Evolutionary conservation across 2,329 filamentous ascomycete species (phyloP).

Genomic region (Raffaelea ambrosiae): DNA sequence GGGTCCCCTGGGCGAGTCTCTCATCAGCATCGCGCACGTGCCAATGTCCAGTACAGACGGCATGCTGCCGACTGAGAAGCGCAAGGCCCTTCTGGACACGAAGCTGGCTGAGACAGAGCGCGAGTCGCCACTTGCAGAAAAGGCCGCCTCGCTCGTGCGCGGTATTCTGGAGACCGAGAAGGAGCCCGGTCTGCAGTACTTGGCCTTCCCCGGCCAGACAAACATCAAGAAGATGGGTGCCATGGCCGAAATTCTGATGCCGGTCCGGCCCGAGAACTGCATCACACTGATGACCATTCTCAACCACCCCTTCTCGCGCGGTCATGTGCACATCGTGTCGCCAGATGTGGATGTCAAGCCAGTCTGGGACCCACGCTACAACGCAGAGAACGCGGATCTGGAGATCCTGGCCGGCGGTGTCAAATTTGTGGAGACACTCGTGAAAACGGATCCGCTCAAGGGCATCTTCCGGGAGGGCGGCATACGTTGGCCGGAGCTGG

Average conservation of each 20-base stretch:
- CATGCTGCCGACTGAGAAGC: neutral
- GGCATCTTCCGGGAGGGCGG: constrained; percentile 17
- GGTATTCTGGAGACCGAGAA: neutral
- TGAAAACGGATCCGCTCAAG: constrained; percentile 29
- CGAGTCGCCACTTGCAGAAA: neutral
- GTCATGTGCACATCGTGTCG: constrained; percentile 43
- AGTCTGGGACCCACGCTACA: constrained; percentile 44
- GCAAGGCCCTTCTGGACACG: neutral
- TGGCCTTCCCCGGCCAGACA: neutral
- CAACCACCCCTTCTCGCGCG: constrained; percentile 47
- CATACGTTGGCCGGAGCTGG: constrained; percentile 25
- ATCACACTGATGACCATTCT: constrained; percentile 44
- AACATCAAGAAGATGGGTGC: neutral
- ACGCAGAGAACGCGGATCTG: constrained; percentile 16
- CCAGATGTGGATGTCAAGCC: constrained; percentile 29
- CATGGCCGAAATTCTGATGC: neutral
- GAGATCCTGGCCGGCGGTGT: constrained; percentile 11
- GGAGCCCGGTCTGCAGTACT: neutral
- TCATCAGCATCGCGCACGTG: constrained; percentile 19
- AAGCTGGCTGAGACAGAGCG: neutral
- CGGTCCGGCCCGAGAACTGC: constrained; percentile 28
- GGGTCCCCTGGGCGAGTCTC: constrained; percentile 19
- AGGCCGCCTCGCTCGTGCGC: neutral
- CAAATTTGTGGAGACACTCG: constrained; percentile 13
- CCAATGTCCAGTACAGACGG: neutral